Evolutionary conservation across 805 yeast genomes (phyloP).

Genomic region (Pichia nakasei): DNA sequence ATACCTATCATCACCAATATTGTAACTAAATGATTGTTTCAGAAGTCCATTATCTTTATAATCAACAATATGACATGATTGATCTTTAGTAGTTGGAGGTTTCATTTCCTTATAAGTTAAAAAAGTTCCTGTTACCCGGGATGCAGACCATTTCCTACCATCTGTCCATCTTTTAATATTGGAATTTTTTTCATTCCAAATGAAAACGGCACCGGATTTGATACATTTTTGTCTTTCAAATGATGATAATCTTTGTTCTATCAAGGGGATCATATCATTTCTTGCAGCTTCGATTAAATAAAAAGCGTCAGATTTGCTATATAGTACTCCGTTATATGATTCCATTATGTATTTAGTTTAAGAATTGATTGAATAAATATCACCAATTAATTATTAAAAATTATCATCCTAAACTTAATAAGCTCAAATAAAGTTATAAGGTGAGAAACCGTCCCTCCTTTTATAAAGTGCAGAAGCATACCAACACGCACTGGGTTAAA

Average conservation of each 20-base stretch:
- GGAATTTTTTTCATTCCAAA: constrained; percentile 66
- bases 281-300: constrained; percentile 59
- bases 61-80: constrained; percentile 24
- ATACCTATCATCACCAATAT: constrained; percentile 41
- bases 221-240: constrained; percentile 43
- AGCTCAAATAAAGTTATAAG: background rate
- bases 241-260: constrained; percentile 48
- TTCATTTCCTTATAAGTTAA: constrained; percentile 58
- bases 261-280: constrained; percentile 45
- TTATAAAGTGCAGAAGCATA: no score
- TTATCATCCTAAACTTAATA: background rate
- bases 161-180: constrained; percentile 77
- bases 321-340: constrained; percentile 53
- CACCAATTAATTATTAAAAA: no score
- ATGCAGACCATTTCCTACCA: constrained; percentile 65
- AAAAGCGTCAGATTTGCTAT: constrained; percentile 53
- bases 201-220: constrained; percentile 50
- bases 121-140: constrained; percentile 58
- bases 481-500: no score
- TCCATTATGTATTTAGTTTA: constrained; percentile 29
- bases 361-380: no score
- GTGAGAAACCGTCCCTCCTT: no score
- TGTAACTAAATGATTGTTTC: constrained; percentile 51
- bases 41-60: constrained; percentile 46
- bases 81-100: constrained; percentile 7